Evolutionary conservation across 805 yeast species (phyloP), one percentile per base, ranked within the genome.

Genomic region (Vanderwaltozyma yarrowii): DNA sequence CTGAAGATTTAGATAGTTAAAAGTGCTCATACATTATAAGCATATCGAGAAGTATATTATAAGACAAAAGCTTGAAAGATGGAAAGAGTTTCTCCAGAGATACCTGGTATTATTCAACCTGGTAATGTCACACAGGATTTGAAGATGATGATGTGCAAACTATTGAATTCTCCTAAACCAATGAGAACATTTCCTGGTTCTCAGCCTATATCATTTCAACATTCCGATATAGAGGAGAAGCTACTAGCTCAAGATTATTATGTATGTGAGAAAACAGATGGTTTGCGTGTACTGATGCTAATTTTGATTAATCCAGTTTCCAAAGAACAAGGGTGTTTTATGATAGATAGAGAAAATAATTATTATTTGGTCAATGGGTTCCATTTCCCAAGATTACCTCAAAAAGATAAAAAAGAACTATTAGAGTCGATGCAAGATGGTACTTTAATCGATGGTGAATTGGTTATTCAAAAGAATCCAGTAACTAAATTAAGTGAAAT

Each of bases 231-330:
- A 18, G 57, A 57, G 3, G 74, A 75, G 33, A 74, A 77, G 25
- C 64, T 92, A 34, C 56, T 71, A 54, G 62, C 69, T 3, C 77
- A 78, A 41, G 97, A 94, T 52, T 92, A 88, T 55, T 79, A 78
- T 47, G 98, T 92, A 0, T 94, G 98, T 64, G 99, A 92, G 53
- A 92, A 92, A 57, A 76, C 92, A 0, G 98, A 92, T 61, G 99
- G 99, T 0, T 65, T 89, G 35, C 67, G 99, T 37, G 86, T 94
- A 41, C 64, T 92, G 38, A 67, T 92, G 68, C 70, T 81, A 37
- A 70, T 78, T 4, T 61, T 82, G 21, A 62, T 73, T 7, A 64
- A 74, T 45, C 80, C 79, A 39, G 80, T 81, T 12, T 74, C 77
- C 6, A 78, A 76, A 21, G 89, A 85, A 33, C 97, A 92, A 57